phyloP scores from a whole-genome alignment of 2,329 filamentous ascomycete genomes.

The Colletotrichum zoysiae region DNA sequence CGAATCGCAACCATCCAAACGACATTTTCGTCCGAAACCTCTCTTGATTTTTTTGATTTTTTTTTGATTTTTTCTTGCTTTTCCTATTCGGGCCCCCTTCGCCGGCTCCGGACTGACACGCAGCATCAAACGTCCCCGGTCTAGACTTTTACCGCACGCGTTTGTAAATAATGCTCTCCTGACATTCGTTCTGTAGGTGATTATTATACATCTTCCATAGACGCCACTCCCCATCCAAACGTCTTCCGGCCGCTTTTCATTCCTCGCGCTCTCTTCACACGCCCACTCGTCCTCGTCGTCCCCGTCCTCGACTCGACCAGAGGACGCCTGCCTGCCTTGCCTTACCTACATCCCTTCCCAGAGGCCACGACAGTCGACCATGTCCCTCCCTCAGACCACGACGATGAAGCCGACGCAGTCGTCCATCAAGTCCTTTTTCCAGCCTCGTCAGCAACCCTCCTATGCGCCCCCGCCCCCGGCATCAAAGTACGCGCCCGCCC shows the following conservation, averaged over 20 bases:
- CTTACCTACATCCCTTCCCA: slow-evolving; percentile 51
- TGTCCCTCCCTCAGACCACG: slow-evolving; percentile 55
- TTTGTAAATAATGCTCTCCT: slow-evolving; percentile 19
- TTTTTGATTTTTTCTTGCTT: not conserved
- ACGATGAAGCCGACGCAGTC: slow-evolving; percentile 58
- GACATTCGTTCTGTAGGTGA: not conserved
- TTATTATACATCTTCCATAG: slow-evolving; percentile 6
- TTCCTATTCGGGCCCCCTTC: not conserved
- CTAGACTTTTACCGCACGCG: slow-evolving; percentile 7
- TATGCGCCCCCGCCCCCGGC: slow-evolving; percentile 56
- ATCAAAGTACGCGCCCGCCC: slow-evolving; percentile 51
- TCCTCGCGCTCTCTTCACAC: not conserved
- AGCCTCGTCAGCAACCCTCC: slow-evolving; percentile 57
- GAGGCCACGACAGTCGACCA: slow-evolving; percentile 47
- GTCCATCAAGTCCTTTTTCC: slow-evolving; percentile 75
- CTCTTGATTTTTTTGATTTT: not conserved
- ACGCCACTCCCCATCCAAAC: not conserved
- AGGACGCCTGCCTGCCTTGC: slow-evolving; percentile 48
- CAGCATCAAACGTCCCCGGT: slow-evolving; percentile 5
- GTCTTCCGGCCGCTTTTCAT: not conserved
- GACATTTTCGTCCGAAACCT: slow-evolving; percentile 31
- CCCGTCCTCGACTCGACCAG: not conserved
- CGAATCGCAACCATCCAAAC: slow-evolving; percentile 29
- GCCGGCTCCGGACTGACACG: slow-evolving; percentile 29
- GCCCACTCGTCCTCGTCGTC: not conserved